Conservation (phyloP, 2,329 filamentous ascomycete species). For the Bertia moriformis region DNA sequence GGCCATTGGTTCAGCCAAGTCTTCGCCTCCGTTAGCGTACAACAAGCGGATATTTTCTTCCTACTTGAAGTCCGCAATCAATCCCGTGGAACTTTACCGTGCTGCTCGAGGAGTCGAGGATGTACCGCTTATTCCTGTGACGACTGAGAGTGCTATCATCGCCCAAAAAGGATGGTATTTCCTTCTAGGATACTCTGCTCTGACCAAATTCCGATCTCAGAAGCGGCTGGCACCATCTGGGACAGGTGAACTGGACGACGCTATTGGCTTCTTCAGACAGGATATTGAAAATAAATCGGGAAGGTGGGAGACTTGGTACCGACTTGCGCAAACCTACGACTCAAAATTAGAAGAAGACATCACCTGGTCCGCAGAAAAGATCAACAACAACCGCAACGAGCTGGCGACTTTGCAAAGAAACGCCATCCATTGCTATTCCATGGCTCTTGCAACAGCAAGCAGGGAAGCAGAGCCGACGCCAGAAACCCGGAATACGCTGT, state of each 20-base stretch:
- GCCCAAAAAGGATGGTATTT: constrained; percentile 11
- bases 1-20: constrained; percentile 66
- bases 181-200: constrained; percentile 6
- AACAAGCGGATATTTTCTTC: constrained; percentile 73
- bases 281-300: constrained; percentile 17
- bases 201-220: constrained; percentile 9
- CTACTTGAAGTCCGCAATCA: constrained; percentile 70
- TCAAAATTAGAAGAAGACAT: constrained; percentile 21
- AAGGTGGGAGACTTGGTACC: constrained; percentile 24
- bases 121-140: background rate
- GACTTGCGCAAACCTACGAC: constrained; percentile 22
- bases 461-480: constrained; percentile 35
- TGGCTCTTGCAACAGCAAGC: constrained; percentile 50
- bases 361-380: constrained; percentile 21
- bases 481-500: constrained; percentile 38
- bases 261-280: constrained; percentile 17
- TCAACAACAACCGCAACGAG: constrained; percentile 18
- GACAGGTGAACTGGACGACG: constrained; percentile 18
- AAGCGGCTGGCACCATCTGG: constrained; percentile 16
- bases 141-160: constrained; percentile 8
- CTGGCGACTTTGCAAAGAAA: constrained; percentile 16
- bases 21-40: constrained; percentile 66
- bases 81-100: constrained; percentile 62
- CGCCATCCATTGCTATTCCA: constrained; percentile 31
- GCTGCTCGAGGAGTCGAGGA: background rate